Percentiles rank a stretch among this genome's conserved stretches.
phyloP scores from a whole-genome alignment of 2,329 filamentous ascomycete species.

The Trichophyton benhamiae region DNA sequence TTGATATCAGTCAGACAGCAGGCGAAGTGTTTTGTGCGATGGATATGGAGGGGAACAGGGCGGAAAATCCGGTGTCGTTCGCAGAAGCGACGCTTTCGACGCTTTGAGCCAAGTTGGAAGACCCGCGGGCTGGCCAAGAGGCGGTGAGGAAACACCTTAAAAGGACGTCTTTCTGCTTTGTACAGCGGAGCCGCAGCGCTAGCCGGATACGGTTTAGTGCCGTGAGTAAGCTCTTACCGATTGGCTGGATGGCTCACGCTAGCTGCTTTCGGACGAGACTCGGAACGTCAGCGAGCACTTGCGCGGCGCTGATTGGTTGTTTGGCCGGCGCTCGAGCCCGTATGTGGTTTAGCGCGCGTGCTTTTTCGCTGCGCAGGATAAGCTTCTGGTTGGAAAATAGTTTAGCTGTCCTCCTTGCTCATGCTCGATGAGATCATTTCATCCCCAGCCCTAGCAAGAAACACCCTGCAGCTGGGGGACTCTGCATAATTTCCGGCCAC shows the following conservation, averaged over 20 bases:
- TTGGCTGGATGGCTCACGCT: not conserved
- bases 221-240: not conserved
- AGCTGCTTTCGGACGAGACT: not conserved
- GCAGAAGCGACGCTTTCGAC: not conserved
- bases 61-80: not conserved
- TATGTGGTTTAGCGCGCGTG: not conserved
- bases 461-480: no score
- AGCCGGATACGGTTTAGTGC: not conserved
- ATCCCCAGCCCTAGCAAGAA: no score
- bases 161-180: not conserved
- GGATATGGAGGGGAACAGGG: not conserved
- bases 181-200: constrained; percentile 6
- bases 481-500: no score
- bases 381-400: not conserved
- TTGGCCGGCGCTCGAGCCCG: not conserved
- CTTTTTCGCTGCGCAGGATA: not conserved
- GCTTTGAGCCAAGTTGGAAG: not conserved
- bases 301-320: not conserved
- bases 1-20: not conserved
- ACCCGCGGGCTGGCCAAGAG: constrained; percentile 10
- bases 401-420: not conserved
- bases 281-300: not conserved
- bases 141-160: constrained; percentile 10
- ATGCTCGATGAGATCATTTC: not conserved
- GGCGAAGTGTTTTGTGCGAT: not conserved